A percentile compares a stretch with the other conserved stretches of the same genome.
Evolutionary conservation across 1,284 basidiomycete genomes (phyloP).

Genomic region (Malassezia japonica): DNA sequence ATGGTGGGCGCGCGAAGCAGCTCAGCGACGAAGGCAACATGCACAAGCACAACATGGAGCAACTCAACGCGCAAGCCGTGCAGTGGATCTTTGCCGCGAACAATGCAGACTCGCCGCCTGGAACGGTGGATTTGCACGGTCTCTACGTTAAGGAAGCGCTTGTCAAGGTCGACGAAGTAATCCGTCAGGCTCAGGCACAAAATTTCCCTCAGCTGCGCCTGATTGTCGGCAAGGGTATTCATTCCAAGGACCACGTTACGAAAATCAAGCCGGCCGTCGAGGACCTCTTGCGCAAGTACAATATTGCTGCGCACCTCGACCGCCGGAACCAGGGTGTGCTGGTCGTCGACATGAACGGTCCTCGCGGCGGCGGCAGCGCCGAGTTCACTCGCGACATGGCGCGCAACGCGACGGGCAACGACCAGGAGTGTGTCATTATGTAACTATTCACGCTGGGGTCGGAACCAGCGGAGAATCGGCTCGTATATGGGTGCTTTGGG

Average conservation of each 20-base stretch:
- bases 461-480: neutral
- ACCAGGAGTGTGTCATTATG: slow-evolving; percentile 15
- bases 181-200: slow-evolving; percentile 59
- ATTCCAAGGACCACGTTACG: slow-evolving; percentile 67
- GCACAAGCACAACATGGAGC: slow-evolving; percentile 70
- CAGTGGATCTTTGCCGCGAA: slow-evolving; percentile 68
- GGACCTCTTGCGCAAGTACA: slow-evolving; percentile 68
- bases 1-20: slow-evolving; percentile 72
- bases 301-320: slow-evolving; percentile 60
- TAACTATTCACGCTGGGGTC: neutral
- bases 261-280: slow-evolving; percentile 91
- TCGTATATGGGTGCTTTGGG: neutral
- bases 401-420: slow-evolving; percentile 28
- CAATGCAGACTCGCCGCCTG: slow-evolving; percentile 35
- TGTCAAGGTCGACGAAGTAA: slow-evolving; percentile 52
- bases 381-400: slow-evolving; percentile 39
- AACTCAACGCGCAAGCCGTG: slow-evolving; percentile 71
- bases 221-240: slow-evolving; percentile 77
- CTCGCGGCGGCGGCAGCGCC: slow-evolving; percentile 43
- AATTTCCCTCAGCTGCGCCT: slow-evolving; percentile 66
- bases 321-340: slow-evolving; percentile 75
- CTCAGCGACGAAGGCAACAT: slow-evolving; percentile 72
- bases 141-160: slow-evolving; percentile 75
- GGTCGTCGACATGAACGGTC: slow-evolving; percentile 62
- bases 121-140: slow-evolving; percentile 62